A percentile compares a stretch with the other conserved stretches of the same genome.
These are phyloP conservation scores for Hypoxylon sp. DNA, from an alignment of 2,329 filamentous ascomycete species.

Conservation along the genomic window DNA sequence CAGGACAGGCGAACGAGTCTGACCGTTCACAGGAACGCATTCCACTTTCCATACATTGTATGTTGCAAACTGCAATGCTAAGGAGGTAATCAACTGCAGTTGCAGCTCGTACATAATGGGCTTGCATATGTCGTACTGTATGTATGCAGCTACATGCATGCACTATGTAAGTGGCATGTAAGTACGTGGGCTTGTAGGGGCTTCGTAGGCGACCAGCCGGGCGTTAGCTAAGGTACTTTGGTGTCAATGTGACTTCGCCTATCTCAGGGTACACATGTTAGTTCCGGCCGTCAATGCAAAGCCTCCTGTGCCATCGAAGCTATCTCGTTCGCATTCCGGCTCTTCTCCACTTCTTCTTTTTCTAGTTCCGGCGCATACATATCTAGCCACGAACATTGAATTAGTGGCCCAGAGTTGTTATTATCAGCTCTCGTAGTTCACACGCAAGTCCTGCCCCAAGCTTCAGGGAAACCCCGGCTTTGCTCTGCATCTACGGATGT, in stretches of 20 bases:
- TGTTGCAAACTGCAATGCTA: constrained; percentile 32
- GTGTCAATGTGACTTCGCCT: constrained; percentile 1
- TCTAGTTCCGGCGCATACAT: constrained; percentile 41
- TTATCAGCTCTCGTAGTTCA: constrained; percentile 35
- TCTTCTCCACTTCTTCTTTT: constrained; percentile 37
- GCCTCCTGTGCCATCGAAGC: constrained; percentile 3
- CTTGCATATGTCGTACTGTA: constrained; percentile 35
- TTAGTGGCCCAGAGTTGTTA: constrained; percentile 22
- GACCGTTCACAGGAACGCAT: constrained; percentile 22
- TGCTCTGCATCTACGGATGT: constrained; percentile 27
- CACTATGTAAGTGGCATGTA: constrained; percentile 18
- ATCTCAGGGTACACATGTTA: constrained; percentile 21
- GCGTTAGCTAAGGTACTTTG: constrained; percentile 21
- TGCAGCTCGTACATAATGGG: constrained; percentile 23
- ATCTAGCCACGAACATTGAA: not conserved
- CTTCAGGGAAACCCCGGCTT: constrained; percentile 25
- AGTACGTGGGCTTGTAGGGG: not conserved
- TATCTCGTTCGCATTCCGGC: constrained; percentile 30
- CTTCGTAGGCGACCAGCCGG: not conserved
- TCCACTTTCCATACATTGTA: constrained; percentile 20
- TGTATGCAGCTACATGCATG: constrained; percentile 28
- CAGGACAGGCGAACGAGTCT: constrained; percentile 27
- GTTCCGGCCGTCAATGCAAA: constrained; percentile 21
- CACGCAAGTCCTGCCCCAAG: constrained; percentile 30
- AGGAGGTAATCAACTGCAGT: constrained; percentile 29